These are phyloP conservation scores for Apocynum venetum DNA, from an alignment of 257 asterid genomes.

Conservation along the genomic window DNA sequence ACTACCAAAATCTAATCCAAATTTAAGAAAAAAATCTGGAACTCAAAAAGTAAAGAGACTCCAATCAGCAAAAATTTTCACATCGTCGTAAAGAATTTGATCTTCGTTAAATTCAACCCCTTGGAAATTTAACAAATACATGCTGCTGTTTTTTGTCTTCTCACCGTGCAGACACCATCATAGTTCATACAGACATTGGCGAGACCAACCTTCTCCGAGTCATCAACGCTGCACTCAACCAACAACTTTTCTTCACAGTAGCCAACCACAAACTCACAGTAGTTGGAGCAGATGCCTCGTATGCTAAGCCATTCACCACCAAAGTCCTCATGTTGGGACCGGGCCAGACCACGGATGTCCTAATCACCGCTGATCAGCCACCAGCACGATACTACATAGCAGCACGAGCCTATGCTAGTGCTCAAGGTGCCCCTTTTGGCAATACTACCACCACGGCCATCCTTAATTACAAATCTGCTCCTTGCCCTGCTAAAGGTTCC, in stretches of 20 bases:
- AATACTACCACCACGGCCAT: conserved; percentile 93
- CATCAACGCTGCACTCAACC: conserved; percentile 74
- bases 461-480: conserved; percentile 54
- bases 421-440: conserved; percentile 78
- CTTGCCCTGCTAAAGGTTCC: conserved; percentile 46
- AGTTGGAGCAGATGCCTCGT: conserved; percentile 88
- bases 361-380: conserved; percentile 63
- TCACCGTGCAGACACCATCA: conserved; percentile 45
- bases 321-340: conserved; percentile 89
- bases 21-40: too few species aligned
- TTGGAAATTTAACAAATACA: too few species aligned
- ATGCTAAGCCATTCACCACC: conserved; percentile 79
- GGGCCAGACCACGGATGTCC: conserved; percentile 90
- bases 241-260: conserved; percentile 76
- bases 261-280: conserved; percentile 83
- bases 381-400: conserved; percentile 77
- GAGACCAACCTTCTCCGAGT: conserved; percentile 74
- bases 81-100: too few species aligned
- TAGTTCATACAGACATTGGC: conserved; percentile 51
- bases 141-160: neutral
- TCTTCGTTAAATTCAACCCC: too few species aligned
- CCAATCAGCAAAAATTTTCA: too few species aligned
- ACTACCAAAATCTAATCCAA: too few species aligned
- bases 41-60: too few species aligned
- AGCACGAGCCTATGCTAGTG: conserved; percentile 87